These are phyloP conservation scores for Lecanicillium sp. DNA, from an alignment of 2,329 filamentous ascomycete species.

Conservation along the genomic window DNA sequence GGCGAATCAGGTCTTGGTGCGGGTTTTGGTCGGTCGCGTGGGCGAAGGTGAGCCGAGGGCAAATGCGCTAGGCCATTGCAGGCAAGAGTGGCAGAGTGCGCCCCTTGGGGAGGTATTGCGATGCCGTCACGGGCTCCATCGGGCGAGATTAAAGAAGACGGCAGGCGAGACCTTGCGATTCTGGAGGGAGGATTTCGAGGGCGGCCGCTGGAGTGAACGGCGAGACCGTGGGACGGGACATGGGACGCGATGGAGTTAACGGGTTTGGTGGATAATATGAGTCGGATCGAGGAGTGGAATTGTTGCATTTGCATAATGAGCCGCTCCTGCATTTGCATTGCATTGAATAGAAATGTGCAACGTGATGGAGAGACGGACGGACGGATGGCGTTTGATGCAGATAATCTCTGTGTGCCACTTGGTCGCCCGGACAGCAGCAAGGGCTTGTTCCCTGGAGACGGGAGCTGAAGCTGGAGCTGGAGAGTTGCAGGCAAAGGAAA, in stretches of 20 bases:
- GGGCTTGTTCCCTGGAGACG: no score
- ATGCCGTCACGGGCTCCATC: slow-evolving; percentile 4
- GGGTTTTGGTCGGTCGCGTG: neutral
- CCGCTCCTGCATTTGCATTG: no score
- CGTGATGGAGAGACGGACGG: no score
- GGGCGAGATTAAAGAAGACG: neutral
- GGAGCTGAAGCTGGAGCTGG: no score
- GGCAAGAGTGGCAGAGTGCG: no score
- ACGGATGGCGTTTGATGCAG: no score
- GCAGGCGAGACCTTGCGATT: slow-evolving; percentile 1
- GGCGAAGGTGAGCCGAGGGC: no score
- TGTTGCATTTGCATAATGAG: no score
- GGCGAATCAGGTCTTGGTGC: neutral
- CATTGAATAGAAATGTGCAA: no score
- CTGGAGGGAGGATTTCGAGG: neutral
- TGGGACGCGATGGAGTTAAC: neutral
- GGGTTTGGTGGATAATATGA: neutral
- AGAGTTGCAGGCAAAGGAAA: neutral
- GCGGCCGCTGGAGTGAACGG: neutral
- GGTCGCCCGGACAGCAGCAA: slow-evolving; percentile 6
- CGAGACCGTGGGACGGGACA: neutral
- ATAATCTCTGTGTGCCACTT: slow-evolving; percentile 9
- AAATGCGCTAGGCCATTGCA: no score
- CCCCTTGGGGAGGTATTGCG: neutral
- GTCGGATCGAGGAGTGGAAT: neutral